These are phyloP conservation scores for Podila epigama DNA, from an alignment of 192 early-diverging fungal species.

Conservation along the genomic window DNA sequence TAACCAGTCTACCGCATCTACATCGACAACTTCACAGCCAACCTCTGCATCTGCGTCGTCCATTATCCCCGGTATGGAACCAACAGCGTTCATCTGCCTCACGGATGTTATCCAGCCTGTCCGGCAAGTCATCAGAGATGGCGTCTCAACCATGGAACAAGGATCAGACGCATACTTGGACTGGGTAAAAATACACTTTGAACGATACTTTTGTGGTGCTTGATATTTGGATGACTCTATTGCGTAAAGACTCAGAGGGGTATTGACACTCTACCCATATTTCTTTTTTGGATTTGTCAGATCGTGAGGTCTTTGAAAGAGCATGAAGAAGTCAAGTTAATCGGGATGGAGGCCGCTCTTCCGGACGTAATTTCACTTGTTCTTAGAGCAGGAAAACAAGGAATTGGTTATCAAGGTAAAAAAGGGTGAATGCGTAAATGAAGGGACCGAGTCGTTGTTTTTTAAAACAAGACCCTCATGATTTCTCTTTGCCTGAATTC, in stretches of 20 bases:
- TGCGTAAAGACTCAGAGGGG: not conserved
- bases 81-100: conserved; percentile 42
- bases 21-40: not conserved
- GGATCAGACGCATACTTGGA: conserved; percentile 48
- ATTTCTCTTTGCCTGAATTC: not conserved
- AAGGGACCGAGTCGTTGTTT: not conserved
- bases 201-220: too few relatives aligned
- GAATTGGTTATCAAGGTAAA: conserved; percentile 47
- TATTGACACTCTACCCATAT: not conserved
- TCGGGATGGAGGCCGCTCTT: conserved; percentile 46
- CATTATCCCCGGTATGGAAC: conserved; percentile 43
- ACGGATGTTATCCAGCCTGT: conserved; percentile 41
- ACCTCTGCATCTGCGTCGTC: not conserved
- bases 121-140: conserved; percentile 36
- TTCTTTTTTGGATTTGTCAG: not conserved
- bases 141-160: conserved; percentile 34
- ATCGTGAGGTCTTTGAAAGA: conserved; percentile 34
- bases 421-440: not conserved
- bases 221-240: not conserved
- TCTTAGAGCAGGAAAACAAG: conserved; percentile 30
- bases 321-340: conserved; percentile 43
- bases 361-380: conserved; percentile 44
- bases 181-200: conserved; percentile 29
- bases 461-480: not conserved
- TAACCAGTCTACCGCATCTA: not conserved